Percentiles rank a stretch among this genome's conserved stretches.
Evolutionary conservation across 2,329 filamentous ascomycete species (phyloP).

Genomic region (Trichoderma cornu-damae): DNA sequence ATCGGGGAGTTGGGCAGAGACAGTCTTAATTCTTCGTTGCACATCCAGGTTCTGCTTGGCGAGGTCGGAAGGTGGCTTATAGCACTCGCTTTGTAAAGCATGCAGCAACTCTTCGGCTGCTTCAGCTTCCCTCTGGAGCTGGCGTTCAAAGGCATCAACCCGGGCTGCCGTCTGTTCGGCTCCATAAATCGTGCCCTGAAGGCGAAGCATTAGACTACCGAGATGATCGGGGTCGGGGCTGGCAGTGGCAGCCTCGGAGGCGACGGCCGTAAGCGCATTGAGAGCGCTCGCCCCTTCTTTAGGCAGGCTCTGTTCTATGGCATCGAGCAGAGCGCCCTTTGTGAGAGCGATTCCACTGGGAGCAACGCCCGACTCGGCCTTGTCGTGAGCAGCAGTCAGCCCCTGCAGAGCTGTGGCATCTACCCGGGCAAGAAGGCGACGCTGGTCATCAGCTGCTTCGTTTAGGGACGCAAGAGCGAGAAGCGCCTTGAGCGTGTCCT

Average conservation of each 20-base stretch:
- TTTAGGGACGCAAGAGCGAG: constrained; percentile 70
- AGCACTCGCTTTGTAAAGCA: constrained; percentile 42
- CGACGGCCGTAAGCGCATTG: constrained; percentile 51
- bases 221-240: constrained; percentile 46
- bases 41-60: constrained; percentile 69
- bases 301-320: constrained; percentile 51
- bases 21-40: constrained; percentile 63
- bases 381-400: constrained; percentile 31
- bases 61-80: constrained; percentile 53
- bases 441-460: constrained; percentile 71
- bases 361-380: constrained; percentile 23
- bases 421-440: constrained; percentile 50
- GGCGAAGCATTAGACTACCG: constrained; percentile 47
- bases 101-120: constrained; percentile 37
- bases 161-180: constrained; percentile 53
- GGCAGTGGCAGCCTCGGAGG: constrained; percentile 46
- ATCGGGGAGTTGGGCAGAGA: constrained; percentile 62
- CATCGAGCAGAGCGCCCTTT: constrained; percentile 43
- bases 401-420: constrained; percentile 57
- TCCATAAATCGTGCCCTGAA: constrained; percentile 51
- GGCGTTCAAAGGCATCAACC: constrained; percentile 50
- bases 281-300: constrained; percentile 52
- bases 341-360: constrained; percentile 26
- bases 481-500: constrained; percentile 71
- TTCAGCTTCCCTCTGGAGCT: constrained; percentile 49